Conservation (phyloP, 805 yeast genomes). For the Candida cerambycidarum region DNA sequence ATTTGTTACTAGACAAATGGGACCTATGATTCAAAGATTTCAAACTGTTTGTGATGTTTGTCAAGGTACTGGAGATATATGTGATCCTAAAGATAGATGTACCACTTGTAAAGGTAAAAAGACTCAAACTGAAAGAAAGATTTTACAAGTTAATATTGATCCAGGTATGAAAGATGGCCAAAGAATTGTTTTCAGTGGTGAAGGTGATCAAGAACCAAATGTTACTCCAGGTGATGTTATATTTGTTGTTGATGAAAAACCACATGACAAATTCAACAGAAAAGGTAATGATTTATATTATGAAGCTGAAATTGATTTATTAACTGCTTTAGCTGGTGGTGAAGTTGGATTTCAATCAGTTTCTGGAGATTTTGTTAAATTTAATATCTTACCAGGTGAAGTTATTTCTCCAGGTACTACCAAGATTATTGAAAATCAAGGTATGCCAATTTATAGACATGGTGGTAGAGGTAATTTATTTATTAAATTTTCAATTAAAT, state of each 20-base stretch:
- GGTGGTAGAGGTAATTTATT: conserved; percentile 89
- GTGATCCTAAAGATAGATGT: conserved; percentile 87
- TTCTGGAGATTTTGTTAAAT: conserved; percentile 87
- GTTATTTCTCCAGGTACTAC: conserved; percentile 80
- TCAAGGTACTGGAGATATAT: conserved; percentile 87
- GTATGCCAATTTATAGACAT: conserved; percentile 93
- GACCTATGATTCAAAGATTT: conserved; percentile 98
- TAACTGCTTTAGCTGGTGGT: conserved; percentile 97
- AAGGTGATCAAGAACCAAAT: conserved; percentile 97
- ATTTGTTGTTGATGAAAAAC: conserved; percentile 87
- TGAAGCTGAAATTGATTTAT: conserved; percentile 83
- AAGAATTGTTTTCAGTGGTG: conserved; percentile 86
- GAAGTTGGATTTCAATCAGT: conserved; percentile 83
- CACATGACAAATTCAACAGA: conserved; percentile 80
- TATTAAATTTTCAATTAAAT: conserved; percentile 81
- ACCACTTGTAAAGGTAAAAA: conserved; percentile 85
- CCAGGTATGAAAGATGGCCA: conserved; percentile 98
- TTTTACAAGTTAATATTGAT: conserved; percentile 89
- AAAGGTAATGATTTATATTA: conserved; percentile 83
- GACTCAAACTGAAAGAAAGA: conserved; percentile 83
- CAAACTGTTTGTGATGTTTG: conserved; percentile 93
- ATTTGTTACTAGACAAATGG: conserved; percentile 96
- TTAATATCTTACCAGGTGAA: conserved; percentile 85
- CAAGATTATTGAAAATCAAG: conserved; percentile 86
- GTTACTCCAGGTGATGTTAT: conserved; percentile 95